Evolutionary conservation across 441 rosid species (phyloP), one percentile per base, ranked within the genome.

Genomic region (Pelargonium myrrhifolium): DNA sequence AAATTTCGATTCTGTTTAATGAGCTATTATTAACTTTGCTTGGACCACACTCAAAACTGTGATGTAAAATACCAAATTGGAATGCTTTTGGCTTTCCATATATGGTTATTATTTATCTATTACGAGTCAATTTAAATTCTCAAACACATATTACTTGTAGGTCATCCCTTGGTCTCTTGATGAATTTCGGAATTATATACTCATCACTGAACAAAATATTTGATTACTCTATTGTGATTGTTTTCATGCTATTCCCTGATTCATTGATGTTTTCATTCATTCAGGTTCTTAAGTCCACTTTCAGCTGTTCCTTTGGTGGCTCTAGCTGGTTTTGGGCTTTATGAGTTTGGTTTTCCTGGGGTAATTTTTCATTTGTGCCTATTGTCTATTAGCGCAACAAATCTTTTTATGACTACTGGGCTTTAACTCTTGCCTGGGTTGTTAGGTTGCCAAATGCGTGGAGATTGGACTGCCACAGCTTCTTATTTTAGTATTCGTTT

Each of bases 391-490:
- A 47, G n/a, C 53, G 12, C 53, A 47, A 24, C 24, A 66, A 59
- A 20, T 55, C 66, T 65, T 43, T 9, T 45, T 56, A 15, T 74
- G 45, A 20, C 20, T 39, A 14, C 45, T 55, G 66, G 26, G 66
- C 73, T 53, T 58, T 82, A 26, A 80, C 65, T 68, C 65, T 62
- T 68, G 9, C 35, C 55, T 65, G 68, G 62, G 65, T 64, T 75
- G 26, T 12, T 81, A 93, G 98, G 91, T 93, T 72, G 96, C 96
- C 68, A 93, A 85, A 75, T 93, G 97, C 71, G 87, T 93, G 75
- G 97, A 93, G 84, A 89, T 93, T 78, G 98, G 98, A 42, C 87
- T 93, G 74, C 97, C 98, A 31, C 80, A 86, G 75, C 89, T 93
- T 47, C 70, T 93, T 76, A 75, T 93, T 55, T 35, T 93, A 70